phyloP scores from a whole-genome alignment of 2,329 filamentous ascomycete species.

The Cytospora leucostoma region DNA sequence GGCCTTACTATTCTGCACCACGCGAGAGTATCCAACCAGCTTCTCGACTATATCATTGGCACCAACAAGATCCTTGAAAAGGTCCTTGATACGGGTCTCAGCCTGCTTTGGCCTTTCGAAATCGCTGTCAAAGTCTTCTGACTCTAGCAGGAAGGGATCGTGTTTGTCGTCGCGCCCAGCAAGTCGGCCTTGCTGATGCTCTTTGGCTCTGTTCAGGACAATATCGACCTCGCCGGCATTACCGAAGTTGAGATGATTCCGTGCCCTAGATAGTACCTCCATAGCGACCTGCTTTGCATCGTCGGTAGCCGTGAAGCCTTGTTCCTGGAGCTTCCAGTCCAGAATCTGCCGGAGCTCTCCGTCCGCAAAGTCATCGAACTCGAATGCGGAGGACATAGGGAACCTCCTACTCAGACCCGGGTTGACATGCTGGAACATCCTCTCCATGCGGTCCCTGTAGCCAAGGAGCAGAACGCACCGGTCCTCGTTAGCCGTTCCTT shows the following conservation, averaged over 20 bases:
- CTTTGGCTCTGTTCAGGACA: conserved; percentile 59
- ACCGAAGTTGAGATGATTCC: conserved; percentile 67
- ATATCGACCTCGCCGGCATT: conserved; percentile 76
- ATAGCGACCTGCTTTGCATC: conserved; percentile 56
- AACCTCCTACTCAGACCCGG: conserved; percentile 69
- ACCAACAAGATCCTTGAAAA: conserved; percentile 63
- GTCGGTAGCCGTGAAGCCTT: conserved; percentile 54
- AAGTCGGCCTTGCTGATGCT: conserved; percentile 36
- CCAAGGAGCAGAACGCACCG: conserved; percentile 71
- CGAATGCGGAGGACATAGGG: conserved; percentile 62
- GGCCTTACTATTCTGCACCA: conserved; percentile 51
- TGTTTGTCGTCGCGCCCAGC: conserved; percentile 29
- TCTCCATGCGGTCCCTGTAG: conserved; percentile 68
- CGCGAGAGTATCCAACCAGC: conserved; percentile 57
- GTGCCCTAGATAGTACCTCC: conserved; percentile 59
- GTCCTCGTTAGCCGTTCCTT: conserved; percentile 69
- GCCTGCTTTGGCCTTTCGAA: conserved; percentile 53
- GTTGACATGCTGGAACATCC: conserved; percentile 74
- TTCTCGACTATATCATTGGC: conserved; percentile 55
- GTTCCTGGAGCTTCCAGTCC: conserved; percentile 59
- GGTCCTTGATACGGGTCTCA: conserved; percentile 48
- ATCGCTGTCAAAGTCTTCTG: conserved; percentile 59
- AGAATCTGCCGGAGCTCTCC: conserved; percentile 61
- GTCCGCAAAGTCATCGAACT: conserved; percentile 69
- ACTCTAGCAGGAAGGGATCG: conserved; percentile 34